Evolutionary conservation across 2,329 filamentous ascomycete genomes (phyloP).

Genomic region (Colletotrichum tabaci): DNA sequence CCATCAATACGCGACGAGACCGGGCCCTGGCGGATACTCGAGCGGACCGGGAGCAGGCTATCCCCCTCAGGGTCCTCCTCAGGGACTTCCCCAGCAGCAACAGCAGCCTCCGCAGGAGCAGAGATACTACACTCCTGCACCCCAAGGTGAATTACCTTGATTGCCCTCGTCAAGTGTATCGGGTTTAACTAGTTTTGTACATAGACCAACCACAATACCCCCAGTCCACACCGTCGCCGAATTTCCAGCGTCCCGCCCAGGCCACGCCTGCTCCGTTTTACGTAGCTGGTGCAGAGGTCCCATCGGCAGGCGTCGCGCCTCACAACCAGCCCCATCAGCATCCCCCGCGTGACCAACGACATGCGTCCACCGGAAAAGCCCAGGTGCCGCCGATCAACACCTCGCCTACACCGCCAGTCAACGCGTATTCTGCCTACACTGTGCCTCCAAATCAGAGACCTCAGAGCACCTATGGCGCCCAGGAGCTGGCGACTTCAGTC

Average conservation of each 20-base stretch:
- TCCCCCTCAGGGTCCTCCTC: conserved; percentile 59
- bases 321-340: conserved; percentile 61
- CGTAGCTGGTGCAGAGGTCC: conserved; percentile 71
- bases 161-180: conserved; percentile 31
- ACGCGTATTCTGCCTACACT: conserved; percentile 64
- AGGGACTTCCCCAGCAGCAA: conserved; percentile 45
- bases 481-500: conserved; percentile 83
- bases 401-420: conserved; percentile 64
- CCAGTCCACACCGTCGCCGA: conserved; percentile 65
- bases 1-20: conserved; percentile 75
- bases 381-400: conserved; percentile 67
- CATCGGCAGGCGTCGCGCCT: conserved; percentile 53
- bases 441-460: conserved; percentile 69
- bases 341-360: conserved; percentile 64
- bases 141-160: conserved; percentile 59
- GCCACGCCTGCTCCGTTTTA: conserved; percentile 75
- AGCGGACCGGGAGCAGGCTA: conserved; percentile 52
- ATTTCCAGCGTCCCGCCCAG: conserved; percentile 67
- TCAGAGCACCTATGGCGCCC: conserved; percentile 79
- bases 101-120: conserved; percentile 50
- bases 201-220: conserved; percentile 63
- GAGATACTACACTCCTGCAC: conserved; percentile 77
- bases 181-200: conserved; percentile 48
- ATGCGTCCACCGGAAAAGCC: conserved; percentile 62
- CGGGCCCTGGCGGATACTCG: conserved; percentile 62